These are phyloP conservation scores for Penicillium sp. DNA, from an alignment of 2,329 filamentous ascomycete species.

Conservation along the genomic window DNA sequence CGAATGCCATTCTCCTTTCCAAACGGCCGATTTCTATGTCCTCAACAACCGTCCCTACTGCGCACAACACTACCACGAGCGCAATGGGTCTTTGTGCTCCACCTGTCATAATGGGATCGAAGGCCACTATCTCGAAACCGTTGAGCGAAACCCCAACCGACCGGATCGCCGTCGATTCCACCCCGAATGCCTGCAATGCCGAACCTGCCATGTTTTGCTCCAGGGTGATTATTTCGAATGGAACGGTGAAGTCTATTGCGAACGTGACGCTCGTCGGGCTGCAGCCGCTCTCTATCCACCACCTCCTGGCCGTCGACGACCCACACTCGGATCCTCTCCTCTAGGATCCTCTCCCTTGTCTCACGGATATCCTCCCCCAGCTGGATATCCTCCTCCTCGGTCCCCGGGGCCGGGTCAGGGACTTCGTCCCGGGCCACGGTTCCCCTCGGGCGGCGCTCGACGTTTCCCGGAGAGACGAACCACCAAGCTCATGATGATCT, in stretches of 20 bases:
- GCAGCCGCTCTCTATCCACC: constrained; percentile 31
- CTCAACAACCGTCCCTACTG: constrained; percentile 85
- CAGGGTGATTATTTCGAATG: constrained; percentile 90
- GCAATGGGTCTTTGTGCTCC: constrained; percentile 82
- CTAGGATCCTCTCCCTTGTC: constrained; percentile 34
- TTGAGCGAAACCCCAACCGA: constrained; percentile 36
- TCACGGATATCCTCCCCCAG: constrained; percentile 29
- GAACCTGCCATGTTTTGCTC: constrained; percentile 67
- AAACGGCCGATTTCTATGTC: constrained; percentile 90
- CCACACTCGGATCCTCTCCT: constrained; percentile 35
- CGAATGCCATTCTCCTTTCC: constrained; percentile 76
- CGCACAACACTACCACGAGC: constrained; percentile 84
- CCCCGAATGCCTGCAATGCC: constrained; percentile 79
- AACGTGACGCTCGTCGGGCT: constrained; percentile 73
- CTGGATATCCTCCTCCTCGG: constrained; percentile 24
- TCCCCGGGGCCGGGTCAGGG: constrained; percentile 15
- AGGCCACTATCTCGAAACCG: constrained; percentile 87
- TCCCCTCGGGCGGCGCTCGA: constrained; percentile 31
- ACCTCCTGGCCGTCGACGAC: constrained; percentile 35
- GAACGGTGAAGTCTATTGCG: constrained; percentile 75
- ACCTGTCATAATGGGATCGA: constrained; percentile 84
- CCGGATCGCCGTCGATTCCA: constrained; percentile 70
- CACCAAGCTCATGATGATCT: constrained; percentile 51
- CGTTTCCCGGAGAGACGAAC: constrained; percentile 51
- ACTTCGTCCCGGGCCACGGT: constrained; percentile 21